These are phyloP conservation scores for Phaeosphaeriaceae sp. DNA, from an alignment of 2,329 filamentous ascomycete species.

Conservation along the genomic window DNA sequence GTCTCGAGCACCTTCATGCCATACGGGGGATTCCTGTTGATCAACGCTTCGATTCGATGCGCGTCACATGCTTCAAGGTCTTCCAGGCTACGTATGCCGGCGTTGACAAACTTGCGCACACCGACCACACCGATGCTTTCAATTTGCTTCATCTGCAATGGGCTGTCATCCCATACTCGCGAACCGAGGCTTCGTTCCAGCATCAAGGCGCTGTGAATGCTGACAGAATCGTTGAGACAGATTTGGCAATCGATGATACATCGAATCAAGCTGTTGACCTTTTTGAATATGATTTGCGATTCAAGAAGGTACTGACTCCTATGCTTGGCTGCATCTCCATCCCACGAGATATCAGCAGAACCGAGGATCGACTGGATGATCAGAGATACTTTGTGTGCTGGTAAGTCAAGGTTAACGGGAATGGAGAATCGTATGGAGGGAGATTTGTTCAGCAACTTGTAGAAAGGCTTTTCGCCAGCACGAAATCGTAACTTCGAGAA, in stretches of 20 bases:
- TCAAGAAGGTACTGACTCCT: conserved; percentile 66
- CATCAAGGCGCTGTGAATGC: conserved; percentile 74
- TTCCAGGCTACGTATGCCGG: conserved; percentile 74
- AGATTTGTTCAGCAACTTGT: conserved; percentile 75
- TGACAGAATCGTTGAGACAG: conserved; percentile 67
- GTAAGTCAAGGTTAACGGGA: conserved; percentile 68
- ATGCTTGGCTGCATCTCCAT: conserved; percentile 64
- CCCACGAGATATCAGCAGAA: conserved; percentile 61
- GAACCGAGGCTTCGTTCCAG: conserved; percentile 79
- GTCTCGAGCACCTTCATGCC: conserved; percentile 72
- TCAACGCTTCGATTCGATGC: conserved; percentile 75
- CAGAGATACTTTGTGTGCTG: conserved; percentile 77
- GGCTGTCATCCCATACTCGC: conserved; percentile 80
- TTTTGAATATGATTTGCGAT: conserved; percentile 69
- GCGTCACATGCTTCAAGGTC: conserved; percentile 72
- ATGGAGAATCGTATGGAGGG: conserved; percentile 74
- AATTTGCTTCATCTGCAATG: conserved; percentile 83
- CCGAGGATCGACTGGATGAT: conserved; percentile 80
- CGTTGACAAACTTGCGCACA: conserved; percentile 75
- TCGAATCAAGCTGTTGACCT: conserved; percentile 72
- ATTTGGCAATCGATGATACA: conserved; percentile 80
- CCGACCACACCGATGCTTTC: conserved; percentile 76
- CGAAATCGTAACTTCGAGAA: conserved; percentile 77
- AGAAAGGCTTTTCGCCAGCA: conserved; percentile 70
- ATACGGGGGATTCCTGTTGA: conserved; percentile 83